phyloP scores from a whole-genome alignment of 2,329 filamentous ascomycete genomes.

The Graphilbum ipis-grandicollis region DNA sequence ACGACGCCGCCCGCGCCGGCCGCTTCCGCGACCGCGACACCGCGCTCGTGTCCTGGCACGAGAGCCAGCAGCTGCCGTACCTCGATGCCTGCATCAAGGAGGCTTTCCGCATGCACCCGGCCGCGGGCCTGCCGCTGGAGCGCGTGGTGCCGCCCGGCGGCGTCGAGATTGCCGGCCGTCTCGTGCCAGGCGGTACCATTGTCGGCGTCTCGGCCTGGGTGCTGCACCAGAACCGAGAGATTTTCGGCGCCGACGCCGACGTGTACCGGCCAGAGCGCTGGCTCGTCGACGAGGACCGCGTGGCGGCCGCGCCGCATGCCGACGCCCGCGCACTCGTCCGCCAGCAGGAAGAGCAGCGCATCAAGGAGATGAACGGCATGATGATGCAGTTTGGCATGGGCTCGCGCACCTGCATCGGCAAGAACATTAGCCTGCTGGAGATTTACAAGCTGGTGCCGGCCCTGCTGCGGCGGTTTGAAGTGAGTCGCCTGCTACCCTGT shows the following conservation, averaged over 20 bases:
- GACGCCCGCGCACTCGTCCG: slow-evolving; percentile 3
- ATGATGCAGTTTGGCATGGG: slow-evolving; percentile 63
- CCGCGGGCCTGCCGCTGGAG: slow-evolving; percentile 55
- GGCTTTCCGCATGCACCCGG: slow-evolving; percentile 59
- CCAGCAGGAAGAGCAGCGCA: slow-evolving; percentile 28
- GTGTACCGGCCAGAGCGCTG: slow-evolving; percentile 53
- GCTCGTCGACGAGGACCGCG: slow-evolving; percentile 24
- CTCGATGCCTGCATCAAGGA: slow-evolving; percentile 67
- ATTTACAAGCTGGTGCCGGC: slow-evolving; percentile 46
- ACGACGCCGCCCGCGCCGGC: slow-evolving; percentile 35
- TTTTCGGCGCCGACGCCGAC: slow-evolving; percentile 54
- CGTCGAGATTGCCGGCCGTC: slow-evolving; percentile 41
- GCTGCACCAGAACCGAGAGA: slow-evolving; percentile 46
- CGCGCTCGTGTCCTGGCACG: slow-evolving; percentile 49
- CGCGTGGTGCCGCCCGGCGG: slow-evolving; percentile 51
- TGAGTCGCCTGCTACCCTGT: slow-evolving; percentile 13
- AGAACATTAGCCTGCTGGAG: slow-evolving; percentile 45
- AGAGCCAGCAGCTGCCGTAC: slow-evolving; percentile 54
- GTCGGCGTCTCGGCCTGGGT: slow-evolving; percentile 64
- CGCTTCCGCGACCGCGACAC: slow-evolving; percentile 31
- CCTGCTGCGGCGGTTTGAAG: slow-evolving; percentile 47
- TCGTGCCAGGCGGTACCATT: slow-evolving; percentile 51
- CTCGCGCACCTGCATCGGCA: slow-evolving; percentile 51
- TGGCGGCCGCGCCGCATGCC: slow-evolving; percentile 1
- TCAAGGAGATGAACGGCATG: slow-evolving; percentile 50